Percentiles rank a stretch among this genome's conserved stretches.
Evolutionary conservation across 2,329 filamentous ascomycete species (phyloP).

Genomic region (Fusarium nurragi): DNA sequence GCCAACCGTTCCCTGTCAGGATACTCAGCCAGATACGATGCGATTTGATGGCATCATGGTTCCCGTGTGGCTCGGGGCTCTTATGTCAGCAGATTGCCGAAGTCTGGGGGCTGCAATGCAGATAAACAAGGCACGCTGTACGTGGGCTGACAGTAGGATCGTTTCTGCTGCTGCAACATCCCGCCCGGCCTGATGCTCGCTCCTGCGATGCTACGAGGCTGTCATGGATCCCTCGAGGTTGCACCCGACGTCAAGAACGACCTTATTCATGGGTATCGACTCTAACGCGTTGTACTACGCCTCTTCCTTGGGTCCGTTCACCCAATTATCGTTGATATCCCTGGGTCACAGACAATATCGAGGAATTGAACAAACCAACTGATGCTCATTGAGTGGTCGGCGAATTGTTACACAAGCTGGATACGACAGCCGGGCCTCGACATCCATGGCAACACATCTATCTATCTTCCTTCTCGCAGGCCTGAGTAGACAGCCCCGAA

Average conservation of each 20-base stretch:
- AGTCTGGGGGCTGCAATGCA: not conserved
- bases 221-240: not conserved
- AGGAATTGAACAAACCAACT: not conserved
- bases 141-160: constrained; percentile 23
- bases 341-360: not conserved
- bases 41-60: not conserved
- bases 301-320: not conserved
- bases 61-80: constrained; percentile 17
- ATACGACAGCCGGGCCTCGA: constrained; percentile 20
- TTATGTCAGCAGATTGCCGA: constrained; percentile 25
- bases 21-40: not conserved
- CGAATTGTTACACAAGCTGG: constrained; percentile 23
- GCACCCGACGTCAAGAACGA: constrained; percentile 6
- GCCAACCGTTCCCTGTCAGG: constrained; percentile 9
- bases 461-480: constrained; percentile 9
- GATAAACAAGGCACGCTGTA: not conserved
- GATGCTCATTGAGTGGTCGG: not conserved
- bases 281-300: constrained; percentile 4
- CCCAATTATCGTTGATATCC: not conserved
- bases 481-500: constrained; percentile 22
- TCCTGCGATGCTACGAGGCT: constrained; percentile 12
- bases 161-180: constrained; percentile 17
- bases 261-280: constrained; percentile 9
- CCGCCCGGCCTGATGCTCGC: constrained; percentile 16
- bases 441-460: constrained; percentile 18